Conservation (phyloP, 306 rosid genomes). For the Parietaria judaica region DNA sequence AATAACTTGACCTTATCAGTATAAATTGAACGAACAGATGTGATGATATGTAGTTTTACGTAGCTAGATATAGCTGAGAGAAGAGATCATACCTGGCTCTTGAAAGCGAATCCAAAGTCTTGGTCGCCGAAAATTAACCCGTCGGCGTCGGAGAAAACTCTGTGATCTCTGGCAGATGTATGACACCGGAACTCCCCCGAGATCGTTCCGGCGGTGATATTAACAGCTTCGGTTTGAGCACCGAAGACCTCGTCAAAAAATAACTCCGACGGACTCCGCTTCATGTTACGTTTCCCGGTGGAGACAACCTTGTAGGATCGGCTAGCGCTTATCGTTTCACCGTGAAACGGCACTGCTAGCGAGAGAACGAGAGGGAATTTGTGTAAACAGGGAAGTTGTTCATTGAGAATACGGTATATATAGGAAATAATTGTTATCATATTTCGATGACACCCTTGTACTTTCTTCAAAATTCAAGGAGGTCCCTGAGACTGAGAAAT, state of each 20-base stretch:
- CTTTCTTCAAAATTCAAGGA: too few species aligned
- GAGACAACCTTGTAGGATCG: conserved; percentile 7
- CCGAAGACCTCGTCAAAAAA: conserved; percentile 29
- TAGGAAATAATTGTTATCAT: conserved; percentile 11
- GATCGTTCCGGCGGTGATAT: neutral
- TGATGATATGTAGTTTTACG: too few species aligned
- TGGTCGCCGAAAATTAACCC: conserved; percentile 13
- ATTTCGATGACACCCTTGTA: neutral
- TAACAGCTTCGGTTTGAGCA: conserved; percentile 6
- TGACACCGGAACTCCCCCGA: neutral
- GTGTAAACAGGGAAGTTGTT: conserved; percentile 26
- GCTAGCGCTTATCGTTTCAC: conserved; percentile 29
- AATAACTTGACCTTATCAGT: too few species aligned
- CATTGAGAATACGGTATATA: conserved; percentile 24
- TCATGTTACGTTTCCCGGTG: neutral
- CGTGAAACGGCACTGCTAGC: neutral
- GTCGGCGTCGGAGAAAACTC: conserved; percentile 19
- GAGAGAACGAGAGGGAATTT: conserved; percentile 4
- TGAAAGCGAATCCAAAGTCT: conserved; percentile 22
- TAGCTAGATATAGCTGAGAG: too few species aligned
- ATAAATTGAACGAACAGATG: too few species aligned
- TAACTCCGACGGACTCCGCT: conserved; percentile 42
- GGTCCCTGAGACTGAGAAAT: too few species aligned
- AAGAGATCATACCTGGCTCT: conserved; percentile 44
- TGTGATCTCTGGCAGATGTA: too few species aligned